phyloP scores from a whole-genome alignment of 1,139 yeast genomes.

The Yamadazyma diospyri region DNA sequence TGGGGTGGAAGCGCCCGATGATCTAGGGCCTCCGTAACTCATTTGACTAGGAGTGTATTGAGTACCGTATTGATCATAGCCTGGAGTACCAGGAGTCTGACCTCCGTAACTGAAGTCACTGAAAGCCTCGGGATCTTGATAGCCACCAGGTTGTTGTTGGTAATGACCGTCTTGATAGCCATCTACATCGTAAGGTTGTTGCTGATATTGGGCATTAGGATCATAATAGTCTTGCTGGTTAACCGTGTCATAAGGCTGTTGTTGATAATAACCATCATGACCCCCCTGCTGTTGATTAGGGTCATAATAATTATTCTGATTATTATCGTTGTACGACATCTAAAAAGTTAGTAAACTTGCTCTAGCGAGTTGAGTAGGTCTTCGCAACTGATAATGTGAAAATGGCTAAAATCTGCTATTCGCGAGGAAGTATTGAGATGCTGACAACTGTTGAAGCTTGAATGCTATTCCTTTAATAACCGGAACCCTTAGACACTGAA shows the following conservation, averaged over 20 bases:
- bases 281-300: slow-evolving; percentile 37
- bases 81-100: slow-evolving; percentile 64
- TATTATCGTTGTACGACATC: slow-evolving; percentile 54
- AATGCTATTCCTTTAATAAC: no score
- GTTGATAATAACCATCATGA: slow-evolving; percentile 47
- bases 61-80: slow-evolving; percentile 75
- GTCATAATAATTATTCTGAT: slow-evolving; percentile 44
- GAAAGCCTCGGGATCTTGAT: slow-evolving; percentile 69
- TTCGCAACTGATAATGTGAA: no score
- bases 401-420: no score
- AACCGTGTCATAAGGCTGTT: slow-evolving; percentile 38
- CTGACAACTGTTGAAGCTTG: no score
- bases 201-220: slow-evolving; percentile 53
- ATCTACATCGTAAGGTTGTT: slow-evolving; percentile 48
- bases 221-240: slow-evolving; percentile 40
- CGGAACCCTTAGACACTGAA: no score
- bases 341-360: slow-evolving; percentile 22
- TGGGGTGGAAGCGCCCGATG: slow-evolving; percentile 96
- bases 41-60: slow-evolving; percentile 79
- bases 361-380: no score
- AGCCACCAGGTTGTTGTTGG: slow-evolving; percentile 47
- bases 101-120: slow-evolving; percentile 75
- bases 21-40: slow-evolving; percentile 79
- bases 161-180: slow-evolving; percentile 42
- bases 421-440: no score